Evolutionary conservation across 805 yeast species (phyloP).

Genomic region (Wickerhamomyces bisporus): DNA sequence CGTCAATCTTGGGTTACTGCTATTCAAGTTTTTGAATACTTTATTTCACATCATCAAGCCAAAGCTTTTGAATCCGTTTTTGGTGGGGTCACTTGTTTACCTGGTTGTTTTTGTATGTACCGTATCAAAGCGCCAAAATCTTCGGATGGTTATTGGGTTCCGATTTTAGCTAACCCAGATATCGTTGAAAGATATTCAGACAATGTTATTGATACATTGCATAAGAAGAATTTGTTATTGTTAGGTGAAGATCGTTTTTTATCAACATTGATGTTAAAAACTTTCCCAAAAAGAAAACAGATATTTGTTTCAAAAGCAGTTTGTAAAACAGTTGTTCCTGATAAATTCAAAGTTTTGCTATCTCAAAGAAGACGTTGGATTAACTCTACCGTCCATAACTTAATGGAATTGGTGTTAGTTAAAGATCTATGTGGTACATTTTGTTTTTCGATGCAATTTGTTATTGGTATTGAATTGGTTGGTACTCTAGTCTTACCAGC

Average conservation of each 20-base stretch:
- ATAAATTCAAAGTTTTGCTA: slow-evolving; percentile 65
- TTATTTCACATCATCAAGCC: slow-evolving; percentile 89
- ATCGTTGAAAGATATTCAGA: slow-evolving; percentile 89
- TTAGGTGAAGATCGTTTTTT: slow-evolving; percentile 89
- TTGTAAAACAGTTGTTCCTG: slow-evolving; percentile 90
- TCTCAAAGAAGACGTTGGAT: slow-evolving; percentile 98
- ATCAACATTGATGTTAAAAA: slow-evolving; percentile 77
- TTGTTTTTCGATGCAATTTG: slow-evolving; percentile 93
- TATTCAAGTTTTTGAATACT: slow-evolving; percentile 91
- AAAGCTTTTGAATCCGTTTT: slow-evolving; percentile 94
- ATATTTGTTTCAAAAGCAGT: slow-evolving; percentile 86
- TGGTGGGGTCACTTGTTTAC: slow-evolving; percentile 92
- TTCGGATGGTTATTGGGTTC: slow-evolving; percentile 80
- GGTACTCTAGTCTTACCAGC: slow-evolving; percentile 89
- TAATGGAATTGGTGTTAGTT: slow-evolving; percentile 80
- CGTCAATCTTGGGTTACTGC: slow-evolving; percentile 83
- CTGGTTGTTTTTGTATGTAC: slow-evolving; percentile 93
- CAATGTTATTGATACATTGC: slow-evolving; percentile 77
- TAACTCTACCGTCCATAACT: slow-evolving; percentile 88
- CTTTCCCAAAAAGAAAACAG: slow-evolving; percentile 87
- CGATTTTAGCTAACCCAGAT: slow-evolving; percentile 87
- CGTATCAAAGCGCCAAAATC: slow-evolving; percentile 89
- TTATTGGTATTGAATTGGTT: slow-evolving; percentile 73
- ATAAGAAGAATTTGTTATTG: slow-evolving; percentile 75
- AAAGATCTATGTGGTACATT: slow-evolving; percentile 90